Conservation (phyloP, 441 rosid genomes). For the Populus hybrid region DNA sequence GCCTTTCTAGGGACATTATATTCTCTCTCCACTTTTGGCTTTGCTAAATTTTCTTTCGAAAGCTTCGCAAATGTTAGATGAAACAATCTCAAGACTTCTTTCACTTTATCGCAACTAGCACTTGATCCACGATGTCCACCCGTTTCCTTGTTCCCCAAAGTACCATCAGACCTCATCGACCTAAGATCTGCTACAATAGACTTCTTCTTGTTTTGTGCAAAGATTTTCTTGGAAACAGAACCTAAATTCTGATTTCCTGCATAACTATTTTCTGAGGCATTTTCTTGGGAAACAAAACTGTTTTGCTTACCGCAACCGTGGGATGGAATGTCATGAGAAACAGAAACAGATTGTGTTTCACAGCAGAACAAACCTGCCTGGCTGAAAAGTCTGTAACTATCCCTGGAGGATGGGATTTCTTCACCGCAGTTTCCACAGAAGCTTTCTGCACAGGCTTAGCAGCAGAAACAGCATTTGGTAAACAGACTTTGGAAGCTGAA, state of each 20-base stretch:
- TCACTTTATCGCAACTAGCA: slow-evolving; percentile 37
- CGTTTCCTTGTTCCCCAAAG: neutral
- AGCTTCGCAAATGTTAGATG: slow-evolving; percentile 41
- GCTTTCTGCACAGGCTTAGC: too few species aligned
- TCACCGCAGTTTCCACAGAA: too few species aligned
- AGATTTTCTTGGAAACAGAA: neutral
- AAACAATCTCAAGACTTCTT: slow-evolving; percentile 54
- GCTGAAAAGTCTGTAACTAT: too few species aligned
- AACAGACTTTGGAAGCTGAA: too few species aligned
- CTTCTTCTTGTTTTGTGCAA: neutral
- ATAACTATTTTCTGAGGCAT: slow-evolving; percentile 12
- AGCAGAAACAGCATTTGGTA: too few species aligned
- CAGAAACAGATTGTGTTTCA: too few species aligned
- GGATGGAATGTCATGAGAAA: neutral
- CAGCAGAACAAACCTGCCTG: too few species aligned
- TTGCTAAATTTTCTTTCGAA: slow-evolving; percentile 51
- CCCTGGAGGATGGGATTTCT: too few species aligned
- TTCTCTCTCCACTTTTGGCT: slow-evolving; percentile 5
- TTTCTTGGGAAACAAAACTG: slow-evolving; percentile 5
- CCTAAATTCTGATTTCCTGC: neutral
- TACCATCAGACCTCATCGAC: neutral
- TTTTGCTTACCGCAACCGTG: neutral
- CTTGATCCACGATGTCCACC: slow-evolving; percentile 3
- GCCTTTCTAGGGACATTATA: slow-evolving; percentile 35
- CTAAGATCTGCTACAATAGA: neutral